Percentiles rank a stretch among this genome's conserved stretches.
These are phyloP conservation scores for Pyrenophora seminiperda DNA, from an alignment of 2,329 filamentous ascomycete species.

Conservation along the genomic window DNA sequence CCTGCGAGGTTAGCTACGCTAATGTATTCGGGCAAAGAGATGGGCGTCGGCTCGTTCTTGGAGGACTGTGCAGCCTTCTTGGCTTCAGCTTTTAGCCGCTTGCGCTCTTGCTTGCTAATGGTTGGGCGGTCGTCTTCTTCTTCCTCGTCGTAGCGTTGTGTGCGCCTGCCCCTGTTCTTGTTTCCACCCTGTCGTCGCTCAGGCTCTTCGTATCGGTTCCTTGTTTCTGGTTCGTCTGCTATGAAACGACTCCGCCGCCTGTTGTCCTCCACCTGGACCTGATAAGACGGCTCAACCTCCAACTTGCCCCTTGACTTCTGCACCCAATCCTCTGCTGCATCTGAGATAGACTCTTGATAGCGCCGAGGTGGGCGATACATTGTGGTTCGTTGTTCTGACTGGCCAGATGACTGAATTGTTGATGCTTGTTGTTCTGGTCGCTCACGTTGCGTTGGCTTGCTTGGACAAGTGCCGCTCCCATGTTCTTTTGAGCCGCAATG, in stretches of 20 bases:
- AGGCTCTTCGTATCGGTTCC: constrained; percentile 42
- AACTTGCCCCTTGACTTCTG: constrained; percentile 22
- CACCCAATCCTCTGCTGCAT: constrained; percentile 37
- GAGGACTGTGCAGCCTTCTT: constrained; percentile 42
- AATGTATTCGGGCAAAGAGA: constrained; percentile 89
- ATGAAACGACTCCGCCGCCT: constrained; percentile 34
- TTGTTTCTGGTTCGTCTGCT: constrained; percentile 27
- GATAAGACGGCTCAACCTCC: constrained; percentile 19
- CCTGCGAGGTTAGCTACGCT: constrained; percentile 81
- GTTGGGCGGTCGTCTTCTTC: constrained; percentile 30
- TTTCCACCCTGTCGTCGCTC: constrained; percentile 29
- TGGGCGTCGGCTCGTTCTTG: constrained; percentile 48
- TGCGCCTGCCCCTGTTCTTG: constrained; percentile 24
- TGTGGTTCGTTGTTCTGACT: constrained; percentile 6
- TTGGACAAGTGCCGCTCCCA: constrained; percentile 29
- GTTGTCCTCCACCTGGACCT: constrained; percentile 19
- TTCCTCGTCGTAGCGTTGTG: constrained; percentile 33
- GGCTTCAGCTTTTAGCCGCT: constrained; percentile 40
- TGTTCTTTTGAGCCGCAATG: constrained; percentile 39
- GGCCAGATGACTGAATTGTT: background rate
- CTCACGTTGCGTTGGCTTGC: constrained; percentile 34
- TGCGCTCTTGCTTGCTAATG: constrained; percentile 37
- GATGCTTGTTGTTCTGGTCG: constrained; percentile 4
- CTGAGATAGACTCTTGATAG: constrained; percentile 26
- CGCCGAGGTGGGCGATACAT: constrained; percentile 19